Evolutionary conservation across 495 filamentous ascomycete species (phyloP).

Genomic region (Lasiosphaeria ovina): DNA sequence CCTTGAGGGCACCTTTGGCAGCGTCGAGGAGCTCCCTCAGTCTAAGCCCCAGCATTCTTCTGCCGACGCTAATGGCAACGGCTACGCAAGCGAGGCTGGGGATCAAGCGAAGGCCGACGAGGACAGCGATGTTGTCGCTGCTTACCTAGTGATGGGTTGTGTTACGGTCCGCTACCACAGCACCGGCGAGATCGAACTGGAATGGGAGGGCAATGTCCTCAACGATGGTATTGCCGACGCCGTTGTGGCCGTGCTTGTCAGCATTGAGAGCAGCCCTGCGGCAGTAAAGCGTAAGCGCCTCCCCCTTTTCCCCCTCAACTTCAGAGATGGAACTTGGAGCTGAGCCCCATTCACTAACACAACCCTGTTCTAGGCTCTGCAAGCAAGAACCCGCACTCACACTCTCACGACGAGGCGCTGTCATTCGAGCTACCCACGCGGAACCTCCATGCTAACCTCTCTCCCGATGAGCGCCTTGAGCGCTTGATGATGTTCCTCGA

Average conservation of each 20-base stretch:
- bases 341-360: background rate
- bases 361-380: constrained; percentile 41
- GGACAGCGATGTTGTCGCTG: constrained; percentile 45
- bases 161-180: constrained; percentile 68
- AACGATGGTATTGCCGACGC: constrained; percentile 97
- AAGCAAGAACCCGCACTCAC: constrained; percentile 54
- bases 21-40: constrained; percentile 65
- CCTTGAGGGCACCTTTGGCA: constrained; percentile 89
- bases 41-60: constrained; percentile 29
- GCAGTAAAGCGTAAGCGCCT: constrained; percentile 78
- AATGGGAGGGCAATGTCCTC: constrained; percentile 97
- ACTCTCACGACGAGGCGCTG: constrained; percentile 40
- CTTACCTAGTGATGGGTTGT: constrained; percentile 87
- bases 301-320: background rate
- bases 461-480: constrained; percentile 70
- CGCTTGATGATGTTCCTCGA: constrained; percentile 95
- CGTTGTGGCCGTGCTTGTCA: constrained; percentile 84
- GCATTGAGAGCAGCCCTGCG: constrained; percentile 87
- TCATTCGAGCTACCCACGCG: constrained; percentile 39
- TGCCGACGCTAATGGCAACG: constrained; percentile 36
- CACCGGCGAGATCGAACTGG: constrained; percentile 78
- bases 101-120: constrained; percentile 51
- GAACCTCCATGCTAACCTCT: constrained; percentile 70
- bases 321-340: background rate
- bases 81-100: constrained; percentile 46